Base-by-base conservation (phyloP, 2,329 filamentous ascomycete genomes). In the Alternaria conjuncta region DNA sequence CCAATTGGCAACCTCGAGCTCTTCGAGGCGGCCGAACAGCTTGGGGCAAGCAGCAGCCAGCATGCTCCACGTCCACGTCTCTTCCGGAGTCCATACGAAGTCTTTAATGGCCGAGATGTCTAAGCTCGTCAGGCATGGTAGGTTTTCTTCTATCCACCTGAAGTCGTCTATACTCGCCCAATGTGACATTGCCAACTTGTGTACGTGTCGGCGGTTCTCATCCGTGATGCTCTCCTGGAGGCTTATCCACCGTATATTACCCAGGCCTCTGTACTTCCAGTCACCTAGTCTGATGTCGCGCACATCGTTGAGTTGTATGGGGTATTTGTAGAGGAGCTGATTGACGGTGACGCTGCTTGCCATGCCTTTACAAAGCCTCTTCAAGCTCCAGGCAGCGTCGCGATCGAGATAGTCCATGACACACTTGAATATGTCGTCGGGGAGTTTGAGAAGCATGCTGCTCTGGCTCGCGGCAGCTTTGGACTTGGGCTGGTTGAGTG, bases 81-180 rank as follows among this genome's bases (percentile, higher is more conserved):
- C 73, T 56, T 76, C 77, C 3, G 76, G 76, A 2, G 75, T 78
- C 74, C 75, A 79, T 11, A 78, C 72, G 61, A 80, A 77, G 63
- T 80, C 78, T 57, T 78, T 80, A 60, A 80, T 76, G 36, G 76
- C 71, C 3, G 75, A 74, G 13, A 80, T 64, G 59, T 80, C 78
- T 11, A 80, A 69, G 46, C 69, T 70, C 1, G 61, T 71, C 12
- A 80, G 67, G 3, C 68, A 68, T 3, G 78, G 78, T n/a, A 80
- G 69, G 49, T 77, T 78, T n/a, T 71, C 64, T n/a, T 78, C 65
- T 50, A 80, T 74, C 78, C 78, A 80, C 46, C 69, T 57, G 55
- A 80, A 79, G 64, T 80, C 78, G 36, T 70, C 74, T 30, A 79
- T 72, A 58, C 75, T 75, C 46, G 69, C 70, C 74, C 74, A 80